Percentiles rank a stretch among this genome's conserved stretches.
Conservation (phyloP, 345 rosid genomes). For the Camelina hispida region DNA sequence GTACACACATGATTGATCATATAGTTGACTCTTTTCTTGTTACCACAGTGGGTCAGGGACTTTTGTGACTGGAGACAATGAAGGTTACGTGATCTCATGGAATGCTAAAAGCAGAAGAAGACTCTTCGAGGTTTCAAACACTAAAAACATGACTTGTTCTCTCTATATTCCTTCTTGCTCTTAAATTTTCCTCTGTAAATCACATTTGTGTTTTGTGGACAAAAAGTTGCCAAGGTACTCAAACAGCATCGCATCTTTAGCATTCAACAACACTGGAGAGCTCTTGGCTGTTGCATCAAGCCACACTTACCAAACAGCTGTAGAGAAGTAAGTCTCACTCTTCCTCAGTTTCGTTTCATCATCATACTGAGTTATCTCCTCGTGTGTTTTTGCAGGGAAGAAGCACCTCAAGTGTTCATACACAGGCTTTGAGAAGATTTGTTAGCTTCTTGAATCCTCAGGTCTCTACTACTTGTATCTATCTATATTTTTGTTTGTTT, state of each 20-base stretch:
- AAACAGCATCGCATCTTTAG: slow-evolving; percentile 55
- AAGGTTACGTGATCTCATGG: slow-evolving; percentile 75
- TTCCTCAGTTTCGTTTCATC: neutral
- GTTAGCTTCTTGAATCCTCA: slow-evolving; percentile 16
- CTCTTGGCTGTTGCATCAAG: slow-evolving; percentile 76
- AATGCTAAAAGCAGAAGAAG: slow-evolving; percentile 69
- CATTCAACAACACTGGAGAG: slow-evolving; percentile 61
- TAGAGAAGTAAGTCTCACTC: slow-evolving; percentile 60
- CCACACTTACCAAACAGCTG: slow-evolving; percentile 67
- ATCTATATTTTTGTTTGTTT: slow-evolving; percentile 5
- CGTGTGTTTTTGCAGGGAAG: slow-evolving; percentile 56
- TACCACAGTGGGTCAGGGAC: slow-evolving; percentile 53
- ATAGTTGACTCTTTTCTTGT: slow-evolving; percentile 19
- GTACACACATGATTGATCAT: slow-evolving; percentile 8
- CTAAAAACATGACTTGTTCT: slow-evolving; percentile 25
- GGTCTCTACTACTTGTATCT: slow-evolving; percentile 12
- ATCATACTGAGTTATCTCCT: neutral
- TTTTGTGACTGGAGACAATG: slow-evolving; percentile 80
- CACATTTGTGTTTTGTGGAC: slow-evolving; percentile 32
- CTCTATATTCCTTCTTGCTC: slow-evolving; percentile 5
- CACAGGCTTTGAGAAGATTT: slow-evolving; percentile 39
- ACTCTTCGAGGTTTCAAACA: slow-evolving; percentile 62
- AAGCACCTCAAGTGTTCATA: slow-evolving; percentile 59
- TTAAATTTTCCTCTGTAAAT: neutral
- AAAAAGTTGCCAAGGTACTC: slow-evolving; percentile 73